Evolutionary conservation across 2,329 filamentous ascomycete species (phyloP).

Genomic region (Emydomyces testavorans): DNA sequence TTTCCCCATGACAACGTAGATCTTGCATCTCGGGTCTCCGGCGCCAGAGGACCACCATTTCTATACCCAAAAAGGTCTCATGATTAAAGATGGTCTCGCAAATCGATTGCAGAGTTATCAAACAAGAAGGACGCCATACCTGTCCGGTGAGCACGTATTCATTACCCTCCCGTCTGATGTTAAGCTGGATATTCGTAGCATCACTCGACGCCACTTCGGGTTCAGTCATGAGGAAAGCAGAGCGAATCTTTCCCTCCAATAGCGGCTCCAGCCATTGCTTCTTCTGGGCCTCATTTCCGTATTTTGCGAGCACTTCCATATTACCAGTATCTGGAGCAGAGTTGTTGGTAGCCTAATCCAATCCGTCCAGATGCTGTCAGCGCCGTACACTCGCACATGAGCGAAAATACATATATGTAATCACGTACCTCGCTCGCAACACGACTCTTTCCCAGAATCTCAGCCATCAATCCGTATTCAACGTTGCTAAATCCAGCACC

Average conservation of each 20-base stretch:
- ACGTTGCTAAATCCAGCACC: conserved; percentile 90
- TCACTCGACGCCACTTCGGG: conserved; percentile 79
- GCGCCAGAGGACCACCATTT: conserved; percentile 99
- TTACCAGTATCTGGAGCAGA: conserved; percentile 86
- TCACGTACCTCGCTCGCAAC: conserved; percentile 56
- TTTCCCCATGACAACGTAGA: conserved; percentile 98
- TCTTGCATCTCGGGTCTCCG: conserved; percentile 78
- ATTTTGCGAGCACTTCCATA: conserved; percentile 91
- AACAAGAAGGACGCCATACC: conserved; percentile 33
- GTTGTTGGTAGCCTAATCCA: conserved; percentile 61
- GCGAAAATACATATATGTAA: no score
- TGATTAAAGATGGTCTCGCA: background rate
- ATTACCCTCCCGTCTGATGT: conserved; percentile 70
- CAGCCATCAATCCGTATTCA: conserved; percentile 96
- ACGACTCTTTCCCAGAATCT: conserved; percentile 78
- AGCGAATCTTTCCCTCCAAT: conserved; percentile 73
- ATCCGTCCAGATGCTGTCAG: background rate
- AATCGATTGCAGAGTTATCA: background rate
- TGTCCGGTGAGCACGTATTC: conserved; percentile 84
- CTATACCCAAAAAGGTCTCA: conserved; percentile 34
- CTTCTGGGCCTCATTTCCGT: conserved; percentile 78
- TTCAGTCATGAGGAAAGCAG: conserved; percentile 90
- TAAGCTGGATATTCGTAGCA: conserved; percentile 82
- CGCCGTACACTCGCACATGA: no score
- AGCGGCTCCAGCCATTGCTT: conserved; percentile 68